A percentile compares a stretch with the other conserved stretches of the same genome.
These are phyloP conservation scores for Entomortierella chlamydospora DNA, from an alignment of 192 early-diverging fungal genomes.

Conservation along the genomic window DNA sequence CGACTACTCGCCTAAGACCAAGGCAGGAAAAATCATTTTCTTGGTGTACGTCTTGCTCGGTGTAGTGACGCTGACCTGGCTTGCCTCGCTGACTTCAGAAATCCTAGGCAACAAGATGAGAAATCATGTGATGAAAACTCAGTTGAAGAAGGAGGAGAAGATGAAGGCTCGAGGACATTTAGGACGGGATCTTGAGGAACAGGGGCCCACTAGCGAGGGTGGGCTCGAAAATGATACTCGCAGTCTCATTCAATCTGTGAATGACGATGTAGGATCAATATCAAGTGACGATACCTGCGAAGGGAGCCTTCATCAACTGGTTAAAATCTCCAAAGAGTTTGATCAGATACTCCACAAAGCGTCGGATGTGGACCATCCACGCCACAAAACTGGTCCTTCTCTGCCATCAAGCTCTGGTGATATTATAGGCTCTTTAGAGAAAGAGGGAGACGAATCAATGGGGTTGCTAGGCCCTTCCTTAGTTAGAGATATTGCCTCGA, in stretches of 20 bases:
- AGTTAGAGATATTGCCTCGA: no score
- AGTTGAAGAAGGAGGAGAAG: constrained; percentile 7
- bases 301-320: constrained; percentile 18
- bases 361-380: not conserved
- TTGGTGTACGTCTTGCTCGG: constrained; percentile 28
- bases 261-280: not conserved
- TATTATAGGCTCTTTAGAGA: no score
- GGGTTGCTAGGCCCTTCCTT: no score
- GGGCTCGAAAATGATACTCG: no score
- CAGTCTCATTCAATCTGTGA: no score
- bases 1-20: constrained; percentile 18
- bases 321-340: constrained; percentile 16
- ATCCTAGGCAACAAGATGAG: constrained; percentile 26
- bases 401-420: constrained; percentile 20
- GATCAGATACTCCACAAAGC: constrained; percentile 28
- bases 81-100: constrained; percentile 33
- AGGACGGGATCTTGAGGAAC: no score
- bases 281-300: not conserved
- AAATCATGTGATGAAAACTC: constrained; percentile 24
- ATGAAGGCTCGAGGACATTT: not conserved
- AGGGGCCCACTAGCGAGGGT: no score
- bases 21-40: constrained; percentile 21
- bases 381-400: not conserved
- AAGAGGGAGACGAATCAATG: no score
- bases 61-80: constrained; percentile 27